These are phyloP conservation scores for Barnettozyma wickerhamii DNA, from an alignment of 805 yeast species.

Conservation along the genomic window DNA sequence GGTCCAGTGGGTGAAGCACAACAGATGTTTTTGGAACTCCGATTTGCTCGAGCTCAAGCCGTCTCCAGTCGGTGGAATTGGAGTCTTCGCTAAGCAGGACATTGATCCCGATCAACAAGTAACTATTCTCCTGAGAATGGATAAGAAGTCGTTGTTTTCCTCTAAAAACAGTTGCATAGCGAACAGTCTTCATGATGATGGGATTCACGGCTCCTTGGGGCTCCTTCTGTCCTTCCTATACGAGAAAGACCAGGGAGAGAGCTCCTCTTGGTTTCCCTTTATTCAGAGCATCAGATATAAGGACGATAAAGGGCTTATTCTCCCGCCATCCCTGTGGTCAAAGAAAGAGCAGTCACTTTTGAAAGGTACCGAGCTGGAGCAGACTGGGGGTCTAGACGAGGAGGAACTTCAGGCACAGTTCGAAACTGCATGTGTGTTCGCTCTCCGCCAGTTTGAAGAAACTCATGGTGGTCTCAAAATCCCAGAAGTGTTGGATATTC, in stretches of 20 bases:
- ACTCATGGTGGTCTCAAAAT: constrained; percentile 23
- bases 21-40: constrained; percentile 52
- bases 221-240: constrained; percentile 67
- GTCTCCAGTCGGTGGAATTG: constrained; percentile 62
- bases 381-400: constrained; percentile 54
- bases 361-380: constrained; percentile 54
- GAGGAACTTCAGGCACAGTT: constrained; percentile 37
- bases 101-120: constrained; percentile 30
- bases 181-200: constrained; percentile 59
- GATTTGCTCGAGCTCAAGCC: constrained; percentile 38
- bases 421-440: constrained; percentile 32
- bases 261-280: constrained; percentile 80
- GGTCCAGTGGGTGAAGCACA: constrained; percentile 47
- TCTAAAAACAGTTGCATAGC: constrained; percentile 58
- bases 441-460: constrained; percentile 23
- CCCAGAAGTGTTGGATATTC: constrained; percentile 29
- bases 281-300: constrained; percentile 44
- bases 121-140: constrained; percentile 45
- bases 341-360: constrained; percentile 42
- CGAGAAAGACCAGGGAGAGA: constrained; percentile 52
- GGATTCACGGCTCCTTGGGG: constrained; percentile 59
- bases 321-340: constrained; percentile 69
- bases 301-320: constrained; percentile 28
- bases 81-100: constrained; percentile 57
- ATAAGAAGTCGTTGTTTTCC: constrained; percentile 56